These are phyloP conservation scores for Podospora tetraspora DNA, from an alignment of 495 filamentous ascomycete genomes.

Conservation along the genomic window DNA sequence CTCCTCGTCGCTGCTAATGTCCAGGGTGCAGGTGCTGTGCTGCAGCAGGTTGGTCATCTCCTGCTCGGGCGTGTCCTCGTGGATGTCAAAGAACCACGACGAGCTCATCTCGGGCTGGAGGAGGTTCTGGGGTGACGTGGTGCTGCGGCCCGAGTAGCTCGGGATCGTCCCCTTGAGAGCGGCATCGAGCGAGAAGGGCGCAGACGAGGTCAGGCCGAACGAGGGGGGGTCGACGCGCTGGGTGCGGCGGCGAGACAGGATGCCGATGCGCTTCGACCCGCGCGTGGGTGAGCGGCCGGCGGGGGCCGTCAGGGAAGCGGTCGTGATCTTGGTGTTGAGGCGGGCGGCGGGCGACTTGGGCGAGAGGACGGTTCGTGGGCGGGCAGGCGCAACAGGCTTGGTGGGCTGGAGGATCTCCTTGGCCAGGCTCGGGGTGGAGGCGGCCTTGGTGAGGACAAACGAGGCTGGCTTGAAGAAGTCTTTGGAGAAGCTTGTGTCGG, in stretches of 20 bases:
- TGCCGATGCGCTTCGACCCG: constrained; percentile 53
- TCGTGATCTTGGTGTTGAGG: constrained; percentile 35
- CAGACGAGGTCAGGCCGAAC: constrained; percentile 32
- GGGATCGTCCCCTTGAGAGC: constrained; percentile 67
- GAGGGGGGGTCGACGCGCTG: constrained; percentile 56
- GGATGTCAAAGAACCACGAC: constrained; percentile 88
- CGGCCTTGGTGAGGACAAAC: constrained; percentile 42
- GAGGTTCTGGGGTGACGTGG: constrained; percentile 14
- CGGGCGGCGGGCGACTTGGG: constrained; percentile 43
- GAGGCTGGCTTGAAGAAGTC: constrained; percentile 46
- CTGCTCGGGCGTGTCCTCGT: constrained; percentile 87
- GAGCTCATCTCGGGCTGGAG: constrained; percentile 45
- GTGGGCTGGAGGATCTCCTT: constrained; percentile 26
- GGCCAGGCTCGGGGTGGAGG: constrained; percentile 22
- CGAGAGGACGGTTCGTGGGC: constrained; percentile 39
- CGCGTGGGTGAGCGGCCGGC: constrained; percentile 59
- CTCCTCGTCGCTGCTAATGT: constrained; percentile 70
- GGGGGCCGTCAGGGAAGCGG: constrained; percentile 48
- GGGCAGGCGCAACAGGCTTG: constrained; percentile 36
- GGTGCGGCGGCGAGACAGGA: constrained; percentile 58
- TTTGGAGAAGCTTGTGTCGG: constrained; percentile 37
- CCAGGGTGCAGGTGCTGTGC: constrained; percentile 78
- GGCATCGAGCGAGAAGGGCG: constrained; percentile 73
- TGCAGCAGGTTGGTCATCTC: constrained; percentile 86
- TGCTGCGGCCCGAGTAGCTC: constrained; percentile 41